Evolutionary conservation across 2,329 filamentous ascomycete genomes (phyloP), one percentile per base, ranked within the genome.

Genomic region (Pseudogymnoascus sp.): DNA sequence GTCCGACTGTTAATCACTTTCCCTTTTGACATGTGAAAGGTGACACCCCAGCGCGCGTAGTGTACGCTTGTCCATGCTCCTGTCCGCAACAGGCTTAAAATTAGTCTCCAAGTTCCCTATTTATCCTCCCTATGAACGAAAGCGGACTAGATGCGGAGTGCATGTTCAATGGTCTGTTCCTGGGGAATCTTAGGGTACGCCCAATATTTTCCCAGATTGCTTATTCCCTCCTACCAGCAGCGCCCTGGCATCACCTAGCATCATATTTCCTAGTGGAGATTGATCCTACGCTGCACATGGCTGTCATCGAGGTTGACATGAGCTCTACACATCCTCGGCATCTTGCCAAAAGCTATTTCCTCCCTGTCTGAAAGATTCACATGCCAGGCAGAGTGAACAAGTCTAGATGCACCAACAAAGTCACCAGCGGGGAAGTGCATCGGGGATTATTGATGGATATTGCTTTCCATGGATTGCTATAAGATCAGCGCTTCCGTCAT

Each of bases 81-180:
- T 55, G 49, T 55, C 49, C 29, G 8, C 16, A 55, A 55, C 49
- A 21, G 49, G 29, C 49, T 19, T 55, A 19, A 55, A 19, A 33
- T 33, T 55, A 16, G 14, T 33, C 26, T 55, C 49, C 49, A 55
- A 55, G 10, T 33, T 19, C 29, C 26, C 49, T 33, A 55, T 14
- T 55, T 55, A 55, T 29, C 49, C 49, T 55, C 10, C 29, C 29
- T 33, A 19, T 55, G 49, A 55, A 29, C 49, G 11, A 55, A 55
- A 33, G 29, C 10, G 49, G 49, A 55, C 49, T 55, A 55, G 49
- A 55, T 55, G 49, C 49, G 49, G 49, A 55, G 49, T 19, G 26
- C 49, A 55, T 33, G 19, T 55, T 55, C 49, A 55, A 55, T 55
- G 49, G 49, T 55, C 49, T 55, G 49, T 55, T 55, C 49, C 49